Conservation (phyloP, 768 basidiomycete species). For the Roridomyces roridus region DNA sequence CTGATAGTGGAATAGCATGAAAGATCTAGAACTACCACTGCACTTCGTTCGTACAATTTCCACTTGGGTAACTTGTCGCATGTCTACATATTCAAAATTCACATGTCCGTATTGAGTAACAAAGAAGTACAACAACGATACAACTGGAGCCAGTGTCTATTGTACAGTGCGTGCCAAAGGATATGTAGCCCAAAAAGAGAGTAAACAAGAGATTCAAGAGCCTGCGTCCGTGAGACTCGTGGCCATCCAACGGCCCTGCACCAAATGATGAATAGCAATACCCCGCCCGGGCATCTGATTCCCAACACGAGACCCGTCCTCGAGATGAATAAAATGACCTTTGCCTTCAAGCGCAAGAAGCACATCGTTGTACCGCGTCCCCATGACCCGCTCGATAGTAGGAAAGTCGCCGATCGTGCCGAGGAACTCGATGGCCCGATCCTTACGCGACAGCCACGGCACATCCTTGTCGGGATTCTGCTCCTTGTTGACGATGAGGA, state of each 20-base stretch:
- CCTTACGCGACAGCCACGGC: conserved; percentile 13
- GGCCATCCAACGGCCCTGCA: conserved; percentile 20
- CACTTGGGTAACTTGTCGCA: too few relatives aligned
- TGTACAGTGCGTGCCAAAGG: too few relatives aligned
- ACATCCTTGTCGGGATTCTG: conserved; percentile 2
- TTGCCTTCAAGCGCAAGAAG: conserved; percentile 22
- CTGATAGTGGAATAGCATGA: too few relatives aligned
- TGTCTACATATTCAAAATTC: too few relatives aligned
- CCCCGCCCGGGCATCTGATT: conserved; percentile 2
- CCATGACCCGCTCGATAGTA: conserved; percentile 21
- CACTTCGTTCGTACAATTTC: too few relatives aligned
- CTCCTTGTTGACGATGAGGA: conserved; percentile 16
- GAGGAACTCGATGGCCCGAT: conserved; percentile 16
- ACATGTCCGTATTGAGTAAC: too few relatives aligned
- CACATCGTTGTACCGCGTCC: conserved; percentile 20
- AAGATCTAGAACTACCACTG: too few relatives aligned
- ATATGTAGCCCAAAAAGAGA: too few relatives aligned
- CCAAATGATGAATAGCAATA: conserved; percentile 20
- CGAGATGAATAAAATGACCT: conserved; percentile 15
- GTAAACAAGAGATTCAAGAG: too few relatives aligned
- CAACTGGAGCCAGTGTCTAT: too few relatives aligned
- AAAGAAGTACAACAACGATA: too few relatives aligned
- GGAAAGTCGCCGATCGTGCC: conserved; percentile 14
- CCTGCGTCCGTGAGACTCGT: conserved; percentile 13
- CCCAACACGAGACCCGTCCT: conserved; percentile 16